Conservation (phyloP, 208 protist species). For the Leishmania amazonensis region DNA sequence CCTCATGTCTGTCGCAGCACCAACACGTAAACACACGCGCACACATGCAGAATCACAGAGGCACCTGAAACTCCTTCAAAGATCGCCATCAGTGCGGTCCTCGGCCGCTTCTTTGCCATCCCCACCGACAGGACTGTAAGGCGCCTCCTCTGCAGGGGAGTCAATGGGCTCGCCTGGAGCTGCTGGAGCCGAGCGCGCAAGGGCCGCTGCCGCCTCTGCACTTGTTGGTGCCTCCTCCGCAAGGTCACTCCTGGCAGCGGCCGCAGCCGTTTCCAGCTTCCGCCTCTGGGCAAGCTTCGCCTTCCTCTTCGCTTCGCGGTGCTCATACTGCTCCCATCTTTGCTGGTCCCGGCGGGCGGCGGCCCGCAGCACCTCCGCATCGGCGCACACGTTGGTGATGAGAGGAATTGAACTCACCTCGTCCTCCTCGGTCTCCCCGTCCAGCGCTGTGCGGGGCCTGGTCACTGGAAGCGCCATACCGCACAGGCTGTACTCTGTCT, state of each 20-base stretch:
- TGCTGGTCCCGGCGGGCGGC: constrained; percentile 39
- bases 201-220: not conserved
- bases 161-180: not conserved
- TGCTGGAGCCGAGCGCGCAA: not conserved
- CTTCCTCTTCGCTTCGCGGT: constrained; percentile 17
- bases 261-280: not conserved
- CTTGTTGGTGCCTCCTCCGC: not conserved
- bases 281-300: constrained; percentile 6
- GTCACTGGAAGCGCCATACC: constrained; percentile 30
- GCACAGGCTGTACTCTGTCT: constrained; percentile 67
- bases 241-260: not conserved
- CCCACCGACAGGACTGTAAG: not conserved
- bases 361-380: constrained; percentile 36
- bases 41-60: not conserved
- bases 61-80: not conserved
- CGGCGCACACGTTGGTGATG: constrained; percentile 35
- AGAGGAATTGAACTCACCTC: constrained; percentile 17
- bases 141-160: not conserved
- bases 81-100: not conserved
- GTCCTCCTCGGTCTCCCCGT: constrained; percentile 16
- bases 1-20: not conserved
- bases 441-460: not conserved
- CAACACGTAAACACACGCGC: not conserved
- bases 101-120: not conserved
- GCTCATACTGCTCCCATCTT: constrained; percentile 44